These are phyloP conservation scores for Neophaeococcomyces aloes DNA, from an alignment of 2,329 filamentous ascomycete genomes.

Conservation along the genomic window DNA sequence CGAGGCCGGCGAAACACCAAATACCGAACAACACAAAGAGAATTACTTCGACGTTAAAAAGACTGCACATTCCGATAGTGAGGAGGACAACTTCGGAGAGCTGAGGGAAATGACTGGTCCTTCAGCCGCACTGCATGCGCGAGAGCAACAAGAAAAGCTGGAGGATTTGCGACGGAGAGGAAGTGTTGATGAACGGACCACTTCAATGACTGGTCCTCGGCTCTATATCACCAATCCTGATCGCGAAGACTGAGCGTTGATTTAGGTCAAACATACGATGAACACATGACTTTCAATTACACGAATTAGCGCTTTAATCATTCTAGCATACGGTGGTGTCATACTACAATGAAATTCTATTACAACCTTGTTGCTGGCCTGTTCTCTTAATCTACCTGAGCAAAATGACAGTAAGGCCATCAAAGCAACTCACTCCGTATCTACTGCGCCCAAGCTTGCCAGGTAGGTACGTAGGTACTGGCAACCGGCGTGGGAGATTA, in stretches of 20 bases:
- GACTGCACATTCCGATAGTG: conserved; percentile 28
- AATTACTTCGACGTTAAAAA: conserved; percentile 24
- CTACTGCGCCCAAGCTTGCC: too few relatives aligned
- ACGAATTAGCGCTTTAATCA: not conserved
- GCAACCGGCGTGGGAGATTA: too few relatives aligned
- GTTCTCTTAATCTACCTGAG: too few relatives aligned
- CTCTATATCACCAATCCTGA: conserved; percentile 41
- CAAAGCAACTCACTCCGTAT: too few relatives aligned
- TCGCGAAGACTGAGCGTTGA: conserved; percentile 23
- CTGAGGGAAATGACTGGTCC: conserved; percentile 42
- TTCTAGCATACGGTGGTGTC: too few relatives aligned
- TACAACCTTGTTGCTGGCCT: too few relatives aligned
- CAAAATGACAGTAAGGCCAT: too few relatives aligned
- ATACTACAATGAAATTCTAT: too few relatives aligned
- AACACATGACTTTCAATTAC: not conserved
- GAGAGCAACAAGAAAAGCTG: conserved; percentile 31
- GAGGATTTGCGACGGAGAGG: conserved; percentile 37
- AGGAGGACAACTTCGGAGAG: conserved; percentile 46
- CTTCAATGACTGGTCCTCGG: conserved; percentile 34
- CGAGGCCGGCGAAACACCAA: conserved; percentile 32
- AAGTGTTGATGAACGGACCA: conserved; percentile 40
- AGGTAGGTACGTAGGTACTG: too few relatives aligned
- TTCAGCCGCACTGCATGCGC: conserved; percentile 29
- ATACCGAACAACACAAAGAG: conserved; percentile 22
- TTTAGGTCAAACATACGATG: not conserved